A percentile compares a stretch with the other conserved stretches of the same genome.
phyloP scores from a whole-genome alignment of 1,139 yeast species.

The Diutina neorugosa region DNA sequence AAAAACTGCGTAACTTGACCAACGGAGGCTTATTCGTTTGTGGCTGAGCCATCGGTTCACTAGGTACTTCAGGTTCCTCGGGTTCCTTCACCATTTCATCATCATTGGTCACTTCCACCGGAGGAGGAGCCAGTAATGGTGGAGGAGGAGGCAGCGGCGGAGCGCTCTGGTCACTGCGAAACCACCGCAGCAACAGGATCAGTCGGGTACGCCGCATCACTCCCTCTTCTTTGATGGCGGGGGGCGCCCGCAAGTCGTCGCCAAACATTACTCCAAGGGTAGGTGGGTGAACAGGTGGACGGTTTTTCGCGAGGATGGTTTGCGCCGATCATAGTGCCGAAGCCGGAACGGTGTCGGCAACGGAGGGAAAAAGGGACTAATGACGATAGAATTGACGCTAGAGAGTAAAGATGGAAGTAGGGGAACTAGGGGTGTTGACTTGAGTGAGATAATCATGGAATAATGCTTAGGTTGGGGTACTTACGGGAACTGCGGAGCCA shows the following conservation, averaged over 20 bases:
- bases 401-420: too few relatives aligned
- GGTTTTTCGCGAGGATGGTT: not conserved
- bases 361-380: too few relatives aligned
- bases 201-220: not conserved
- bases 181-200: slow-evolving; percentile 3
- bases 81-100: not conserved
- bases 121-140: not conserved
- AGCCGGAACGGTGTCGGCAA: too few relatives aligned
- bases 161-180: not conserved
- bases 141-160: not conserved
- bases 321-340: too few relatives aligned
- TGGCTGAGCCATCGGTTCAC: not conserved
- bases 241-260: slow-evolving; percentile 1
- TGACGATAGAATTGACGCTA: too few relatives aligned
- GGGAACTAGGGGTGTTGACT: too few relatives aligned
- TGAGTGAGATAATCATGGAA: too few relatives aligned
- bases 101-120: not conserved
- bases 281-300: not conserved
- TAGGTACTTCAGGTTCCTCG: not conserved
- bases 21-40: not conserved
- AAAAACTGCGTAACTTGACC: slow-evolving; percentile 1
- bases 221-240: not conserved
- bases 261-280: not conserved
- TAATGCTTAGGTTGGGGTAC: too few relatives aligned
- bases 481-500: too few relatives aligned